Base-by-base conservation (phyloP, 164 flowering plant genomes). In the Pachysandra terminalis region DNA sequence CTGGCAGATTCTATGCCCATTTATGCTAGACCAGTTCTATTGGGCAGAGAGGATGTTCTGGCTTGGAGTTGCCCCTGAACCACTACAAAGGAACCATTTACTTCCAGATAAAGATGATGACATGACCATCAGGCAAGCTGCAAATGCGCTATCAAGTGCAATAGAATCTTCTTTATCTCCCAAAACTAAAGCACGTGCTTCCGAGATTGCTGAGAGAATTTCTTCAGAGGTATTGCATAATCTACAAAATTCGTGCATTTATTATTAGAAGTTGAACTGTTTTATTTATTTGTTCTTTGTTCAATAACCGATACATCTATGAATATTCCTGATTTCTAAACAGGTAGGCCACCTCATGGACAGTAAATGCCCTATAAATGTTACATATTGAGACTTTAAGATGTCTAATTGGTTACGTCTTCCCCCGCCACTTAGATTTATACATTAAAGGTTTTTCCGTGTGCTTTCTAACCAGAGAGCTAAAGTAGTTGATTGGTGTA, bases 41-140 rank as follows among this genome's bases (percentile, higher is more conserved):
- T 95, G 97, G 98, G 98, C 96, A 37, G 97, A 95, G 78, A 86
- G 86, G 77, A 91, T 91, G 97, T 84, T 70, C 57, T 94, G 98
- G 97, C 91, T 95, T 64, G 98, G 97, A 72, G 97, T 95, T 69
- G 85, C 97, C 28, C 90, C 97, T 15, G 84, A 85, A 71, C 97
- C 98, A 57, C 54, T 95, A 55, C 79, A 77, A 54, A 83, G 80
- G 68, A 72, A 70, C 52, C 68, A 83, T 56, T 72, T 95, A 77
- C 69, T 95, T 73, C 97, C 96, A 24, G 91, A 87, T 63, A 62
- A 63, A 28, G 73, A 69, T 66, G 86, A 84, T 70, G 80, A 78
- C 1, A 26, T 15, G 3, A 75, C 76, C 73, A 81, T 90, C 61
- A 70, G 15, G 63, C 79, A 76, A 80, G 92, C 88, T 61, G 91